A percentile compares a stretch with the other conserved stretches of the same genome.
These are phyloP conservation scores for Trichoderma afroharzianum DNA, from an alignment of 2,329 filamentous ascomycete species.

Conservation along the genomic window DNA sequence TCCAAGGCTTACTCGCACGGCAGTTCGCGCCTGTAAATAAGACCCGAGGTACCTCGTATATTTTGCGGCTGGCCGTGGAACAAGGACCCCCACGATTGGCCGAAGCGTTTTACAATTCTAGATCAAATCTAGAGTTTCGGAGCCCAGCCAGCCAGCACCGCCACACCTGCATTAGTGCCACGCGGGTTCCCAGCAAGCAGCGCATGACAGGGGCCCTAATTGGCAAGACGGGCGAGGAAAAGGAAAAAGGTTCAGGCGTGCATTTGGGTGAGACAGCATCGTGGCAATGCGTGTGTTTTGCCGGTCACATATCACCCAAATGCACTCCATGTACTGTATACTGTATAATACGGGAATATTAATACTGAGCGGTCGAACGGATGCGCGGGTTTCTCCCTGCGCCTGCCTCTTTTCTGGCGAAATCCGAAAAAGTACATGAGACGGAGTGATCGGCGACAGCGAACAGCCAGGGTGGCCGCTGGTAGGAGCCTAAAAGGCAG, in stretches of 20 bases:
- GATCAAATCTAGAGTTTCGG: slow-evolving; percentile 15
- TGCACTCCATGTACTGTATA: background rate
- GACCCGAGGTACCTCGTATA: background rate
- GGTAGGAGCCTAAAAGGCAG: background rate
- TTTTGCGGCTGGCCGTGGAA: background rate
- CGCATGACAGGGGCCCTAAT: slow-evolving; percentile 5
- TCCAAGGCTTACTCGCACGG: background rate
- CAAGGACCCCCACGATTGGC: slow-evolving; percentile 12
- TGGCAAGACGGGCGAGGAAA: background rate
- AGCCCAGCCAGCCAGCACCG: slow-evolving; percentile 26
- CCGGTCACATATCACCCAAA: background rate
- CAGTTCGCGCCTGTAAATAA: background rate
- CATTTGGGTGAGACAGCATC: background rate
- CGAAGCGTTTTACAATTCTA: slow-evolving; percentile 15
- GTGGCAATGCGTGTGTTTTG: background rate
- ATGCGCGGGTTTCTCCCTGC: background rate
- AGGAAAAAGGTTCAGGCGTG: background rate
- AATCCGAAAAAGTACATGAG: background rate
- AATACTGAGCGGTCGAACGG: background rate
- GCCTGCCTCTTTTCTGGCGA: background rate
- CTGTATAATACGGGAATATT: background rate
- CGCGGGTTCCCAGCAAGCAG: slow-evolving; percentile 13
- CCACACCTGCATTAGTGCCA: slow-evolving; percentile 38
- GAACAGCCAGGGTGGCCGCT: background rate
- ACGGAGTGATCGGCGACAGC: background rate